Evolutionary conservation across 805 yeast genomes (phyloP).

Genomic region (Wickerhamiella hasegawae): DNA sequence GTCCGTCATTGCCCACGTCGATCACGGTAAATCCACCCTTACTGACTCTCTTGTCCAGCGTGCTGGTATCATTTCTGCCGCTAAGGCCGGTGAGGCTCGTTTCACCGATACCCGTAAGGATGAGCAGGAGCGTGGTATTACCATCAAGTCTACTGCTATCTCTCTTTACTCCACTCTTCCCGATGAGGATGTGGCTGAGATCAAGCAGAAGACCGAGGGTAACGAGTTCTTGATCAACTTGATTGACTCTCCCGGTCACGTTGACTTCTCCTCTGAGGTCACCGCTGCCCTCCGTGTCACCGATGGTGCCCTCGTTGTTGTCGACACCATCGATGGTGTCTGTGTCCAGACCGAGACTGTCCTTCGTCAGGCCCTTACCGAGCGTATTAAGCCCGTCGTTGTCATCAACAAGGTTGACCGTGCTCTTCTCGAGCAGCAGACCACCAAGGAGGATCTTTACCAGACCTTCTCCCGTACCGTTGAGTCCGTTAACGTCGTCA

Average conservation of each 20-base stretch:
- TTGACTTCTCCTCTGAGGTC: slow-evolving; percentile 99
- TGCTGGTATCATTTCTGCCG: slow-evolving; percentile 99
- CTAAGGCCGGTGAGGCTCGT: slow-evolving; percentile 99
- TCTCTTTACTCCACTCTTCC: slow-evolving; percentile 80
- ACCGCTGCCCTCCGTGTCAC: slow-evolving; percentile 99
- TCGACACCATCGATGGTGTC: slow-evolving; percentile 99
- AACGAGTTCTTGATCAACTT: slow-evolving; percentile 91
- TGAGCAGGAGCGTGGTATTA: slow-evolving; percentile 99
- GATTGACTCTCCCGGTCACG: slow-evolving; percentile 99
- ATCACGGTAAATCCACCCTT: slow-evolving; percentile 98
- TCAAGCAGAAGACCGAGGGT: slow-evolving; percentile 84
- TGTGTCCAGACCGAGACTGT: slow-evolving; percentile 99
- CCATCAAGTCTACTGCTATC: slow-evolving; percentile 97
- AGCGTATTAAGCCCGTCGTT: slow-evolving; percentile 98
- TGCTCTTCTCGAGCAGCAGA: slow-evolving; percentile 97
- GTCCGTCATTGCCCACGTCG: slow-evolving; percentile 99
- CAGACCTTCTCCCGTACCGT: slow-evolving; percentile 97
- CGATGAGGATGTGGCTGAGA: slow-evolving; percentile 73
- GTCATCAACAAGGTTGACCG: slow-evolving; percentile 98
- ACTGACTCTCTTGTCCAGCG: slow-evolving; percentile 98
- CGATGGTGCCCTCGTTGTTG: slow-evolving; percentile 99
- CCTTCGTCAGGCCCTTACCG: slow-evolving; percentile 96
- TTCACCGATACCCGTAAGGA: slow-evolving; percentile 99
- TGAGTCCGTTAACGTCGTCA: slow-evolving; percentile 97
- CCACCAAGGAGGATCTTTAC: slow-evolving; percentile 96